Base-by-base conservation (phyloP, 2,329 filamentous ascomycete species). In the Neospermospora avenae region DNA sequence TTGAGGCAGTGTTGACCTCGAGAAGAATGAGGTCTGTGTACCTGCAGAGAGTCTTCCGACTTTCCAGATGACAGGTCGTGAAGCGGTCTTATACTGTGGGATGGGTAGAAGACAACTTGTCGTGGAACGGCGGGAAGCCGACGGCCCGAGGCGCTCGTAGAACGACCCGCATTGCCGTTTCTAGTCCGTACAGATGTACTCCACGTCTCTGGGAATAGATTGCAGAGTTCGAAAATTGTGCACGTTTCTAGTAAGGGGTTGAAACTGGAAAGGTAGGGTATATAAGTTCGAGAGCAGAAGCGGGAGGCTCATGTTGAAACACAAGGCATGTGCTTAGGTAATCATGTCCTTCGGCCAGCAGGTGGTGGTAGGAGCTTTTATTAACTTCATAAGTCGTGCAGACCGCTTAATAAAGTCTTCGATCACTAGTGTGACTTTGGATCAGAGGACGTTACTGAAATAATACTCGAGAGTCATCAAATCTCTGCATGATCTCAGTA, bases 11-110 rank as follows among this genome's bases (percentile, higher is more conserved):
- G 39, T 3, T 39, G 31, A n/a, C 31, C 39, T 46, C 48, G 24
- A 54, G 54, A 51, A 25, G 39, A 28, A 24, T 18, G 2, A 59
- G 48, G 48, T 13, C 42, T 54, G 44, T 59, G 53, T 57, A 24
- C 54, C 55, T 48, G 20, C 42, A 41, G 55, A 25, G 25, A 49
- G 41, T 13, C 42, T 44, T 42, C 34, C 37, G 48, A 34, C 25
- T 37, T 44, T 42, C 34, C 37, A 53, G 42, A 22, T 54, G 54
- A 61, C 28, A 61, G 42, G 48, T 57, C 16, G 42, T 57, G 55
- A 10, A 49, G 55, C 22, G n/a, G 13, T 31, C 42, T 22, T 22
- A 48, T 37, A 44, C 22, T 41, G 28, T 34, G 25, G 14, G 24
- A 35, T 37, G 11, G 45, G 16, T 31, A 6, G 45, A 16, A 16